phyloP scores from a whole-genome alignment of 208 protist genomes.

The Wallacemonas sp. region DNA sequence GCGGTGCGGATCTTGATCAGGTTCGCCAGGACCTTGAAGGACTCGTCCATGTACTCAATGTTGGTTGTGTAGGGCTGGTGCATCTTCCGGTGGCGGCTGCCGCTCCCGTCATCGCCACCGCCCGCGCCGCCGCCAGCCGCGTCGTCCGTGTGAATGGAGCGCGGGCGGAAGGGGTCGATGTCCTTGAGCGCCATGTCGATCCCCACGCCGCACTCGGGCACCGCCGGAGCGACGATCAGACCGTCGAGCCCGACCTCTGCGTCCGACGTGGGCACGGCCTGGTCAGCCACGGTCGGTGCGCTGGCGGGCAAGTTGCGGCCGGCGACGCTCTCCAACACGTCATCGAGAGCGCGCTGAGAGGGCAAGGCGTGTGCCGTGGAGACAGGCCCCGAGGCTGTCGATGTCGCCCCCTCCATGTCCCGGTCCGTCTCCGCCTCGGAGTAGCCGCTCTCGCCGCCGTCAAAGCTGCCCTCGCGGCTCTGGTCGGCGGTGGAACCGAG shows the following conservation, averaged over 20 bases:
- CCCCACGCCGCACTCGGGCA: not conserved
- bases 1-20: slow-evolving; percentile 83
- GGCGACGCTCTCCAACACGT: slow-evolving; percentile 11
- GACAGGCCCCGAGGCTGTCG: too few species aligned
- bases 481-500: not conserved
- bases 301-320: not conserved
- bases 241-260: too few species aligned
- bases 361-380: too few species aligned
- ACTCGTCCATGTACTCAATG: slow-evolving; percentile 92
- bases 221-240: too few species aligned
- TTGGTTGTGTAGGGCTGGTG: slow-evolving; percentile 76
- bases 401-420: too few species aligned
- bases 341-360: not conserved
- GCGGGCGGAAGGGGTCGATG: slow-evolving; percentile 31
- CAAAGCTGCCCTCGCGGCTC: slow-evolving; percentile 3
- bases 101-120: not conserved
- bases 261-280: too few species aligned
- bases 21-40: slow-evolving; percentile 85
- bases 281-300: too few species aligned
- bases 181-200: slow-evolving; percentile 25
- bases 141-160: not conserved
- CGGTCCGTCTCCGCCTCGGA: not conserved
- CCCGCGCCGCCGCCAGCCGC: not conserved
- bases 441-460: not conserved
- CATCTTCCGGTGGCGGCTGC: slow-evolving; percentile 6